These are phyloP conservation scores for Pachysandra terminalis DNA, from an alignment of 164 flowering plant species.

Conservation along the genomic window DNA sequence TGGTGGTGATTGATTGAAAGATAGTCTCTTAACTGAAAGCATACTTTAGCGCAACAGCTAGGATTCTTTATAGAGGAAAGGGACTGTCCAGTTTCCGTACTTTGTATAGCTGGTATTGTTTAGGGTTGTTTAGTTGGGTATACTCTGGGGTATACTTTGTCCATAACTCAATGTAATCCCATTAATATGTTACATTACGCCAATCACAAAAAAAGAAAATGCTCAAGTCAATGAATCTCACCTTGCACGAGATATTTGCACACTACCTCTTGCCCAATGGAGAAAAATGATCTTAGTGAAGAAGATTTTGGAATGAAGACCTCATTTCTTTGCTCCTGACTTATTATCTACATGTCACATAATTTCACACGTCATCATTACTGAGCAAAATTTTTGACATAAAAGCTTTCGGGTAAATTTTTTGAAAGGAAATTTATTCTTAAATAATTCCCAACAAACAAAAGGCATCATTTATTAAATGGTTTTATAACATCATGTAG, in stretches of 20 bases:
- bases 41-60: too few species aligned
- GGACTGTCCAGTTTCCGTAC: too few species aligned
- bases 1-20: too few species aligned
- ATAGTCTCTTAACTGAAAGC: too few species aligned
- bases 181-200: not conserved
- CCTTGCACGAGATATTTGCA: constrained; percentile 5
- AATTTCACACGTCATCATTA: not conserved
- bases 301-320: constrained; percentile 7
- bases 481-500: not conserved
- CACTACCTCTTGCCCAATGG: constrained; percentile 7
- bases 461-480: too few species aligned
- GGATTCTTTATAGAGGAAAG: too few species aligned
- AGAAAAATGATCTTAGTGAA: constrained; percentile 7
- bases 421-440: too few species aligned
- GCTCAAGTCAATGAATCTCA: not conserved
- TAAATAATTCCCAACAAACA: too few species aligned
- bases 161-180: not conserved
- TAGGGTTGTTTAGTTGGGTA: too few species aligned
- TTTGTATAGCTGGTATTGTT: too few species aligned
- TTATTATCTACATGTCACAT: constrained; percentile 13
- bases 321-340: constrained; percentile 7
- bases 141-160: too few species aligned
- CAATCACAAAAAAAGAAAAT: not conserved
- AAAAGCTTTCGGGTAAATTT: not conserved
- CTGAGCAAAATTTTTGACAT: not conserved